A percentile compares a stretch with the other conserved stretches of the same genome.
Conservation (phyloP, 1,284 basidiomycete species). For the Trichosporon coremiiforme region DNA sequence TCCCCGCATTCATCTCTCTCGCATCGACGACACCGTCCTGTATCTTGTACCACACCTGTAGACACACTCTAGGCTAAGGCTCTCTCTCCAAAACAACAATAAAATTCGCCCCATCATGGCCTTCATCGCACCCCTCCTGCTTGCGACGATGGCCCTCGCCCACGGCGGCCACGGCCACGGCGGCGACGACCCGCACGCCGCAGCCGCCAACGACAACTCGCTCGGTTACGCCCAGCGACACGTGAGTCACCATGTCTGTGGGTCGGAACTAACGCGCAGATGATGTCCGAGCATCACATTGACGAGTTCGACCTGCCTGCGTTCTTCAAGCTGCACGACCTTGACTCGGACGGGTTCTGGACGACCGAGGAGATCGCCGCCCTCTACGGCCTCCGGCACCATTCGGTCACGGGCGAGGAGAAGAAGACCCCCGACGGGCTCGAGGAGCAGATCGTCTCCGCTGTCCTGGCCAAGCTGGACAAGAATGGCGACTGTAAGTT, state of each 20-base stretch:
- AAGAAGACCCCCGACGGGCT: constrained; percentile 60
- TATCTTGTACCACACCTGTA: constrained; percentile 1
- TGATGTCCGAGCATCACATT: constrained; percentile 57
- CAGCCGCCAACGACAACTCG: constrained; percentile 33
- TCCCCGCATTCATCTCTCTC: constrained; percentile 3
- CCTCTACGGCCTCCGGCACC: constrained; percentile 92
- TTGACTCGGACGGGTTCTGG: constrained; percentile 76
- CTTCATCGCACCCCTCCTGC: constrained; percentile 27
- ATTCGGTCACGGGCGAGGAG: constrained; percentile 84
- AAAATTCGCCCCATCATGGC: constrained; percentile 24
- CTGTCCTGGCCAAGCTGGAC: constrained; percentile 76
- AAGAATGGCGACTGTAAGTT: constrained; percentile 67
- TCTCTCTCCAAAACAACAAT: neutral
- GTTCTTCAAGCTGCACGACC: constrained; percentile 72
- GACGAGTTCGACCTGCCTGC: constrained; percentile 54
- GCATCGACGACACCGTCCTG: neutral
- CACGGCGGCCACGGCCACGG: constrained; percentile 51
- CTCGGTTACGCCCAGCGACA: constrained; percentile 61
- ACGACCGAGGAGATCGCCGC: constrained; percentile 81
- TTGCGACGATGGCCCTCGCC: constrained; percentile 34
- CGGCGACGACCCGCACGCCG: constrained; percentile 32
- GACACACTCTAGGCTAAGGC: neutral
- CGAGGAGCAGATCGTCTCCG: constrained; percentile 76
- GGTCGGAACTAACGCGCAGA: constrained; percentile 36
- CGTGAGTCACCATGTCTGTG: constrained; percentile 56